phyloP scores from a whole-genome alignment of 306 rosid species.

The Cicer bijugum region DNA sequence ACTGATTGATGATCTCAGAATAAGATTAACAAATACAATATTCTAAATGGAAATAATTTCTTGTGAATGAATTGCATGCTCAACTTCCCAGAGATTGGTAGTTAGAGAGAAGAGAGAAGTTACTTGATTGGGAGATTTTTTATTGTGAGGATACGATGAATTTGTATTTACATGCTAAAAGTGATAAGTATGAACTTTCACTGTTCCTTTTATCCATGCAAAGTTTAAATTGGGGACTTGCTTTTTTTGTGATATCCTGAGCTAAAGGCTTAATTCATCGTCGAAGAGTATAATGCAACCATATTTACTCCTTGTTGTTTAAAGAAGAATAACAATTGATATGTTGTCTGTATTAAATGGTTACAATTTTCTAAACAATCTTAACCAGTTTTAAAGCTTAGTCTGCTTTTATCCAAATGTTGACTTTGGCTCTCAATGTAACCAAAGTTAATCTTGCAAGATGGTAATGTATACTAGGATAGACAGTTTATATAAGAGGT shows the following conservation, averaged over 20 bases:
- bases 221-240: conserved; percentile 5
- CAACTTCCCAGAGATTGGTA: conserved; percentile 14
- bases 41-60: conserved; percentile 18
- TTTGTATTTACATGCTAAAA: conserved; percentile 18
- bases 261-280: background rate
- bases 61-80: conserved; percentile 35
- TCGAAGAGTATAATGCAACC: background rate
- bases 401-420: background rate
- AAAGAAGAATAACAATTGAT: background rate
- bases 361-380: conserved; percentile 10
- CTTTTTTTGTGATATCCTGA: conserved; percentile 5
- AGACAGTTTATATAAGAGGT: conserved; percentile 20
- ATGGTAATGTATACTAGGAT: background rate
- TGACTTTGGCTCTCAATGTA: conserved; percentile 22
- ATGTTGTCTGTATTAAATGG: background rate
- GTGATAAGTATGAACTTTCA: background rate
- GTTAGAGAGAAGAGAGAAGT: conserved; percentile 28
- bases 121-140: background rate
- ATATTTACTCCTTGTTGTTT: background rate
- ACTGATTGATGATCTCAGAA: conserved; percentile 12
- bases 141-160: background rate
- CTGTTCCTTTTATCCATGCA: background rate
- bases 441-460: conserved; percentile 18
- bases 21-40: conserved; percentile 25
- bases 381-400: background rate